A percentile compares a stretch with the other conserved stretches of the same genome.
phyloP scores from a whole-genome alignment of 2,329 filamentous ascomycete genomes.

The Hymenoscyphus occultus region DNA sequence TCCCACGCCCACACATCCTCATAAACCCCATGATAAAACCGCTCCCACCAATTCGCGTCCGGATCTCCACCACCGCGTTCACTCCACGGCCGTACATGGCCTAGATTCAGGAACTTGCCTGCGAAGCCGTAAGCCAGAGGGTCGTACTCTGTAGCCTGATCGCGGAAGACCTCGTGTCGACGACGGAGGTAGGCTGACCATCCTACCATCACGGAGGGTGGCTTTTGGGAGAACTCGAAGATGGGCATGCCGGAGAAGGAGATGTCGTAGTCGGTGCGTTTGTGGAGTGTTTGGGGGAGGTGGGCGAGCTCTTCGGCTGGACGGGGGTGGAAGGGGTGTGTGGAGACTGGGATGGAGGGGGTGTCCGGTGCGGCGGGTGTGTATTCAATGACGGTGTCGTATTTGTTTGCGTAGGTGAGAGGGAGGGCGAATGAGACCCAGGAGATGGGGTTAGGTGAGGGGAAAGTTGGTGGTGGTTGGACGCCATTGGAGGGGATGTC shows the following conservation, averaged over 20 bases:
- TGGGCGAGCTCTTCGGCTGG: background rate
- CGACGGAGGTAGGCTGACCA: background rate
- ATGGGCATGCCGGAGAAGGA: constrained; percentile 30
- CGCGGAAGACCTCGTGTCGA: background rate
- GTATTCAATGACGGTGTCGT: constrained; percentile 17
- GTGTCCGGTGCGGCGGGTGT: background rate
- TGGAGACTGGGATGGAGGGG: background rate
- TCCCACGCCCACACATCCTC: background rate
- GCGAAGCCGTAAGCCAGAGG: background rate
- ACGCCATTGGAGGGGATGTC: constrained; percentile 17
- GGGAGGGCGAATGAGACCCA: constrained; percentile 34
- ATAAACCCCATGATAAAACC: background rate
- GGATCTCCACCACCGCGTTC: background rate
- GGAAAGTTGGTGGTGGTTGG: constrained; percentile 16
- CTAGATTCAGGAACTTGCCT: background rate
- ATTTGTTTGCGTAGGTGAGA: constrained; percentile 24
- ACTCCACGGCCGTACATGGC: background rate
- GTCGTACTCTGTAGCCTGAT: background rate
- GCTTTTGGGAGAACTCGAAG: constrained; percentile 30
- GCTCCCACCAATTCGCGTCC: background rate
- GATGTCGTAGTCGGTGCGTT: constrained; percentile 32
- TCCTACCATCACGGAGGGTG: background rate
- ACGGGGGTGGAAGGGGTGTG: background rate
- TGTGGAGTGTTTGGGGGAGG: constrained; percentile 11
- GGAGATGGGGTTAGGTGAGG: constrained; percentile 19